Conservation (phyloP, 73 alveolate species). For the Stentor roeselii region DNA sequence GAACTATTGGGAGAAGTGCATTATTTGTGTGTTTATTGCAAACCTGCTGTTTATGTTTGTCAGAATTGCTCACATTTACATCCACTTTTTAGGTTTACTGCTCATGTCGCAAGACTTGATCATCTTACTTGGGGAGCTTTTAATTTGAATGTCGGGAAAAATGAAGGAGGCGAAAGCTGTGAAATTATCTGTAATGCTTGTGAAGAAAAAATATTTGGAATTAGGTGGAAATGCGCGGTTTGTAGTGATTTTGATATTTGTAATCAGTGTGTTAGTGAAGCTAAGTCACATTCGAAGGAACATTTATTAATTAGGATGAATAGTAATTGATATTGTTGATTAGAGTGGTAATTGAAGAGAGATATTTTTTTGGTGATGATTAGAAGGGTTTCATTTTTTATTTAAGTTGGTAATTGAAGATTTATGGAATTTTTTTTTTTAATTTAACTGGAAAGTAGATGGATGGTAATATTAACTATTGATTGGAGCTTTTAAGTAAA, state of each 20-base stretch:
- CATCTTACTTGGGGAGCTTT: slow-evolving; percentile 5
- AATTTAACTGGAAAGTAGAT: no score
- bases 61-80: not conserved
- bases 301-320: not conserved
- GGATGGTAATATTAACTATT: no score
- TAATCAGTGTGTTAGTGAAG: not conserved
- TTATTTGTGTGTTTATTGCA: not conserved
- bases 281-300: not conserved
- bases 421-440: no score
- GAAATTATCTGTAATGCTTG: not conserved
- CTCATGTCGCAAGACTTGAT: not conserved
- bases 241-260: not conserved
- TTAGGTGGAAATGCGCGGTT: slow-evolving; percentile 1
- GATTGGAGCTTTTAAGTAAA: no score
- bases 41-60: not conserved
- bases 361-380: no score
- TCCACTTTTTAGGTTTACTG: not conserved
- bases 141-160: not conserved
- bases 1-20: not conserved
- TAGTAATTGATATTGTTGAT: no score
- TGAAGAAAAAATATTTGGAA: not conserved
- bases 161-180: not conserved
- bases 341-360: no score
- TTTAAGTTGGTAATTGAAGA: no score
- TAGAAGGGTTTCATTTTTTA: no score